Evolutionary conservation across 345 rosid genomes (phyloP).

Genomic region (Balakata baccata): DNA sequence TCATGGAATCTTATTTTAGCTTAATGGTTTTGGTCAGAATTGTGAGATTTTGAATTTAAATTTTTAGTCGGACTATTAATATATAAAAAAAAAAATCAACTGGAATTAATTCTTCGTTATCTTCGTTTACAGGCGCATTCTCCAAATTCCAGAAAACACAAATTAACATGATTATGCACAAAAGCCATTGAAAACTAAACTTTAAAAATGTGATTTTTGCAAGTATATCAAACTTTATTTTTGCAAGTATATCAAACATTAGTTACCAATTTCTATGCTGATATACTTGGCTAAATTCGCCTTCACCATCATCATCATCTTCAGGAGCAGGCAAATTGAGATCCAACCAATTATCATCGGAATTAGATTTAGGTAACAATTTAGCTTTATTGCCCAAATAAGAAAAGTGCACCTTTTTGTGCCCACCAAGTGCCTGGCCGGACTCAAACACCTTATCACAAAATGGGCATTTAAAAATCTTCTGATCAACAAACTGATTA

Average conservation of each 20-base stretch:
- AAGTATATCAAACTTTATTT: no score
- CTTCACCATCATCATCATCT: conserved; percentile 22
- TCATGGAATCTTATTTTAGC: no score
- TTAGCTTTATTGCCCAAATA: conserved; percentile 10
- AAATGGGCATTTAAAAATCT: conserved; percentile 36
- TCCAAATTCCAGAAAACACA: neutral
- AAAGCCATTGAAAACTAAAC: neutral
- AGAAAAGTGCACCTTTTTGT: conserved; percentile 50
- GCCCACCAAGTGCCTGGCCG: conserved; percentile 64
- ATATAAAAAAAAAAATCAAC: no score
- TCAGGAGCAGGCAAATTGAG: conserved; percentile 40
- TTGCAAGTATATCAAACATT: no score
- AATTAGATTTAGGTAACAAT: neutral
- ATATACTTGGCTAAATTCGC: conserved; percentile 15
- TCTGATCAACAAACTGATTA: neutral
- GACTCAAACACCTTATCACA: conserved; percentile 49
- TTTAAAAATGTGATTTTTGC: neutral
- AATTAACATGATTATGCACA: conserved; percentile 1
- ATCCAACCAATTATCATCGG: conserved; percentile 26
- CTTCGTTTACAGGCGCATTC: neutral
- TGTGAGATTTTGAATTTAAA: no score
- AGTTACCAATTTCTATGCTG: neutral
- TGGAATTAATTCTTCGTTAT: neutral
- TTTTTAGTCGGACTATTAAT: no score
- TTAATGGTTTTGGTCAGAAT: no score